Conservation (phyloP, 345 rosid species). For the Populus tremula region DNA sequence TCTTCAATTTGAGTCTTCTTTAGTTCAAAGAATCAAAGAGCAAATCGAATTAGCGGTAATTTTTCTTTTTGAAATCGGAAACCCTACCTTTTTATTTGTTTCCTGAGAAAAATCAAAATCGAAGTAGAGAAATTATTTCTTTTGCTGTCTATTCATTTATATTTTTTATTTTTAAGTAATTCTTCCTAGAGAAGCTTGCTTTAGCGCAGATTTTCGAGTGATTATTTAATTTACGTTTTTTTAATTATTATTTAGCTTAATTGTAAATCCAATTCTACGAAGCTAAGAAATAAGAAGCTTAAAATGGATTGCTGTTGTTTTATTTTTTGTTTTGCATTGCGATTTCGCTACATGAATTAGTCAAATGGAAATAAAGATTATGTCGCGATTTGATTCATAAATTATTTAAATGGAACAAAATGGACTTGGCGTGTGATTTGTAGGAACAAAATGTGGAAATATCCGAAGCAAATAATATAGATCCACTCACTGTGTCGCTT, state of each 20-base stretch:
- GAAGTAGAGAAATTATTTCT: neutral
- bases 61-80: neutral
- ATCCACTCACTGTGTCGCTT: conserved; percentile 70
- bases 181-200: neutral
- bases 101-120: neutral
- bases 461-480: conserved; percentile 37
- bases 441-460: conserved; percentile 62
- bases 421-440: conserved; percentile 4
- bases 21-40: conserved; percentile 52
- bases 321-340: neutral
- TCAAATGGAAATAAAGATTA: neutral
- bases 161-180: neutral
- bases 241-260: neutral
- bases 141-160: neutral
- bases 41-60: conserved; percentile 63
- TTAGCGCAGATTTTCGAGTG: neutral
- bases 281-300: neutral
- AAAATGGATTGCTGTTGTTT: neutral
- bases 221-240: neutral
- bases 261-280: neutral
- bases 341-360: neutral
- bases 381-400: neutral
- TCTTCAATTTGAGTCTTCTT: conserved; percentile 53
- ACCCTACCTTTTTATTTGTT: neutral
- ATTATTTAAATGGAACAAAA: neutral